These are phyloP conservation scores for Lactarius hengduanensis DNA, from an alignment of 768 basidiomycete genomes.

Conservation along the genomic window DNA sequence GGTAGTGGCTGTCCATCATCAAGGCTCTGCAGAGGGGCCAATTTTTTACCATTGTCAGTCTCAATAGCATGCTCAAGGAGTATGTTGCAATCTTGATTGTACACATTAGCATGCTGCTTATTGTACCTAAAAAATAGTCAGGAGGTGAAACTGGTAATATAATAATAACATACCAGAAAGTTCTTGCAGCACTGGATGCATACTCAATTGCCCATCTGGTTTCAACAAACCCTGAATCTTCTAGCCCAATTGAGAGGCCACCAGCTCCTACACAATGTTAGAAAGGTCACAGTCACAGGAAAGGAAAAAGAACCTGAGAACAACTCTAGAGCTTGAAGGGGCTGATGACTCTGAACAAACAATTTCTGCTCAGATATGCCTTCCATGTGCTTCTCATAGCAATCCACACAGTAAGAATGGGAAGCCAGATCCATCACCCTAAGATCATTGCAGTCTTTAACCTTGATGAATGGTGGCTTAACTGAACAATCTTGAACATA, in stretches of 20 bases:
- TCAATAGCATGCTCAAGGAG: slow-evolving; percentile 60
- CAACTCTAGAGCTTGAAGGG: slow-evolving; percentile 60
- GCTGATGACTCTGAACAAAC: slow-evolving; percentile 41
- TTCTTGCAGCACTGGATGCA: slow-evolving; percentile 59
- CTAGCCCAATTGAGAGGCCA: slow-evolving; percentile 67
- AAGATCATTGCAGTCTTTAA: slow-evolving; percentile 1
- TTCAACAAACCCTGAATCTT: slow-evolving; percentile 58
- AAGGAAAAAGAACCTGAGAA: slow-evolving; percentile 54
- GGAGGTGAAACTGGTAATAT: not conserved
- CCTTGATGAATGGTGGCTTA: not conserved
- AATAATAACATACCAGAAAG: slow-evolving; percentile 49
- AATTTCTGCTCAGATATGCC: slow-evolving; percentile 34
- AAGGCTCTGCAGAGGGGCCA: slow-evolving; percentile 40
- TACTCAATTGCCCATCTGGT: slow-evolving; percentile 71
- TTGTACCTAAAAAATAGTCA: slow-evolving; percentile 47
- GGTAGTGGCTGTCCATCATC: slow-evolving; percentile 41
- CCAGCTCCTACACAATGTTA: slow-evolving; percentile 58
- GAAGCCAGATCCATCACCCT: slow-evolving; percentile 5
- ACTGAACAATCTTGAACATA: slow-evolving; percentile 14
- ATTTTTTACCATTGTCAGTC: slow-evolving; percentile 41
- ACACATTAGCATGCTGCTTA: slow-evolving; percentile 58
- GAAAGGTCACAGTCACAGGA: not conserved
- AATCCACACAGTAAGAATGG: slow-evolving; percentile 43
- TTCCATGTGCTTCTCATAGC: slow-evolving; percentile 38
- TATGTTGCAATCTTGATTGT: slow-evolving; percentile 61